Conservation (phyloP, 331 rosid species). For the Cydonia oblonga region DNA sequence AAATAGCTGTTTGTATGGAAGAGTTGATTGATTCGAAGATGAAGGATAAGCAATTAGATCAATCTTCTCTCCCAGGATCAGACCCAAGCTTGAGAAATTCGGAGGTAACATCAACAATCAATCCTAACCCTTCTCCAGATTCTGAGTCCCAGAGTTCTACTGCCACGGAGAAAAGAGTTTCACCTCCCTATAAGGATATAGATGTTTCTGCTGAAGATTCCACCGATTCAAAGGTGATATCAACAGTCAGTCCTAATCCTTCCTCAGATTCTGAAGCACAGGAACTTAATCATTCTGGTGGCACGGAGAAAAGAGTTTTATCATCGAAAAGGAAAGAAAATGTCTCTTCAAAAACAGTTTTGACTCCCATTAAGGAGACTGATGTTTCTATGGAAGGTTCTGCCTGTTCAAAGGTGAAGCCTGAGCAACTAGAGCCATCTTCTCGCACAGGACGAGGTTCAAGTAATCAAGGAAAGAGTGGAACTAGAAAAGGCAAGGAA, state of each 20-base stretch:
- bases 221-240: neutral
- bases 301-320: constrained; percentile 10
- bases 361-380: neutral
- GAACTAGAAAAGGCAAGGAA: constrained; percentile 25
- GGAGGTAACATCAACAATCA: neutral
- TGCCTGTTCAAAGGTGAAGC: constrained; percentile 7
- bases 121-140: neutral
- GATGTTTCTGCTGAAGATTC: neutral
- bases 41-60: neutral
- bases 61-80: constrained; percentile 17
- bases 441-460: constrained; percentile 22
- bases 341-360: constrained; percentile 2
- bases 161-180: constrained; percentile 11
- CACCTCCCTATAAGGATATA: neutral
- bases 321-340: constrained; percentile 22
- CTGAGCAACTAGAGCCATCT: constrained; percentile 4
- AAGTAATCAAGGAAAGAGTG: constrained; percentile 20
- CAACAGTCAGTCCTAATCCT: neutral
- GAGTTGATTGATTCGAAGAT: constrained; percentile 9
- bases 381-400: constrained; percentile 17
- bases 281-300: neutral
- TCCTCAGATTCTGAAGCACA: neutral
- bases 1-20: constrained; percentile 17
- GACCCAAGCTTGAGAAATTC: neutral
- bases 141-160: neutral